Base-by-base conservation (phyloP, 331 rosid species). In the Stylosanthes scabra region DNA sequence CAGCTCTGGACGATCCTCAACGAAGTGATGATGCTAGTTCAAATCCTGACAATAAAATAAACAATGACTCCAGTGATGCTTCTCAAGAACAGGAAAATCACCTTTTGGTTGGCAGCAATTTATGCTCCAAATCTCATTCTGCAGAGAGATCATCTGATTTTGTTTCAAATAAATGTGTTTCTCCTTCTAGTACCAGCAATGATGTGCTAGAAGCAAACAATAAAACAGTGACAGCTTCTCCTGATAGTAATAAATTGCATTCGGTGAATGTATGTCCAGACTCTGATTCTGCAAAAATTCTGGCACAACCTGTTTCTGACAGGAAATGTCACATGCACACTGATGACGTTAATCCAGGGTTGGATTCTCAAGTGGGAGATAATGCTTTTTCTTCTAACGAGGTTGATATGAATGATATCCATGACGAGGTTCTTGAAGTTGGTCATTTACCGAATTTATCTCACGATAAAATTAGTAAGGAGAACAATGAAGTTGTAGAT, bases 51-150 rank as follows among this genome's bases (percentile, higher is more conserved):
- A 69, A 72, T 76, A 91, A 74, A 64, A 77, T 42, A 34, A 74
- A 72, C 51, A 74, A 80, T 60, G 92, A 87, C 78, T 80, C 47
- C 37, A 84, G 85, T 64, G 84, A 86, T 80, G 85, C 86, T 61
- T 78, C 84, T 69, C 82, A 77, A 65, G 84, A 88, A 69, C 68
- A 72, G 13, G 68, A 86, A 56, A 64, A 72, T 66, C 63, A 71
- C 39, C 76, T 46, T 64, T 65, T 83, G 69, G 70, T 71, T 52
- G 83, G 57, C 54, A 70, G 66, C 71, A 78, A 79, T 14, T 8
- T 69, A 40, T 52, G 60, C 55, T 81, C 83, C 29, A 89, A 85
- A 31, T 86, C 84, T 78, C 79, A 51, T 72, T 76, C 80, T 3
- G 82, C 73, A 66, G 84, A 80, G 54, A 75, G 79, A 72, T 66